Evolutionary conservation across 495 filamentous ascomycete species (phyloP), one percentile per base, ranked within the genome.

Genomic region (Hypoxylon intermedium): DNA sequence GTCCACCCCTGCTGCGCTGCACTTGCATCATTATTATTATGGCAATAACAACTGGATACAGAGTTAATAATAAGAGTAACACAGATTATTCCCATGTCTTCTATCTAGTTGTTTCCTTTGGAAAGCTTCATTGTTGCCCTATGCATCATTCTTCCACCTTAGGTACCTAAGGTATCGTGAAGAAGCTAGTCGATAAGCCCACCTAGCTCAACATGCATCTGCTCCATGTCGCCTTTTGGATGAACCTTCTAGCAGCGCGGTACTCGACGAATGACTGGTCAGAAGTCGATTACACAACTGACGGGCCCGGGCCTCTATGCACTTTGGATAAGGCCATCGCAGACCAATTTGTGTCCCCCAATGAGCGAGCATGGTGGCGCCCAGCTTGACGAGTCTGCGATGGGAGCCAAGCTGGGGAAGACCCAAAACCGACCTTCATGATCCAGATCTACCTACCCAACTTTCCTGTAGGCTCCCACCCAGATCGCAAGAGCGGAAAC

Each of bases 191-290:
- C 40, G 20, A 47, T 37, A 49, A 24, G 28, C 5, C 15, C 15
- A 1, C 23, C 41, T 46, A 43, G 43, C 40, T 49, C 47, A 26
- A 40, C 60, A 53, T 64, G 60, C 60, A 58, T 64, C 36, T 31
- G 20, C 53, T 9, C 43, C 28, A 45, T 47, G n/a, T 58, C 50
- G n/a, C 34, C 48, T 48, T 44, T 54, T 53, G 54, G 43, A 38
- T 28, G 33, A 55, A 58, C 53, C 12, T 43, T 64, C 50, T 38
- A 46, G 26, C 33, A 49, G 38, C 6, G 9, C 9, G 23, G 15
- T 51, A 57, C 60, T 63, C 60, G 53, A 47, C 13, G 37, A 55
- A 53, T 53, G 60, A 58, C 60, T 41, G 26, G 42, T 63, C 60
- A 44, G 33, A 63, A 60, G 31, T 59, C 23, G 9, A 18, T 38